Evolutionary conservation across 176 grass and related monocot genomes (phyloP).

Genomic region (Musa acuminata): DNA sequence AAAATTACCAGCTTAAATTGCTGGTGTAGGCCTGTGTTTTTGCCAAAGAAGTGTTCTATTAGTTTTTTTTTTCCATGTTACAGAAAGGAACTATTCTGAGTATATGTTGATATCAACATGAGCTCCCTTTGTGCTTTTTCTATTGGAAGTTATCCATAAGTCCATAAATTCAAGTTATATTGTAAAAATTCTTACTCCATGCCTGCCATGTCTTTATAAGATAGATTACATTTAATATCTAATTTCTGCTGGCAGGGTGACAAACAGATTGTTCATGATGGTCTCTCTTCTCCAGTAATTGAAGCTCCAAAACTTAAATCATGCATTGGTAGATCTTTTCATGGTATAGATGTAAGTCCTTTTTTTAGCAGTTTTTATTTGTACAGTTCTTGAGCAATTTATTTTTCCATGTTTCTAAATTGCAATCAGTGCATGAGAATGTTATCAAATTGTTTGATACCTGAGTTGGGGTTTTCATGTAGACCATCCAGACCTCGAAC

Average conservation of each 20-base stretch:
- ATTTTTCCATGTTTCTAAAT: background rate
- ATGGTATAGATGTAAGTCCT: slow-evolving; percentile 48
- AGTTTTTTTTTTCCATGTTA: background rate
- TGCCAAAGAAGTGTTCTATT: background rate
- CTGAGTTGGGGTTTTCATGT: too few species aligned
- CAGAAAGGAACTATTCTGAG: background rate
- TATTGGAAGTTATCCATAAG: background rate
- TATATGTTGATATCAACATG: background rate
- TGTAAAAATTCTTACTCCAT: background rate
- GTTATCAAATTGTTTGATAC: too few species aligned
- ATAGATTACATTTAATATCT: slow-evolving; percentile 5
- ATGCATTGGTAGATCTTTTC: slow-evolving; percentile 45
- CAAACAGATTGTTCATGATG: slow-evolving; percentile 51
- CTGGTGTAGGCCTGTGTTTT: background rate
- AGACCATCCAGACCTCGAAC: too few species aligned
- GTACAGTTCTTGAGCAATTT: background rate
- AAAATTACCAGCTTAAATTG: too few species aligned
- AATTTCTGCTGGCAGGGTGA: slow-evolving; percentile 29
- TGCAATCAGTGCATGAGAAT: background rate
- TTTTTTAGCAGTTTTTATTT: background rate
- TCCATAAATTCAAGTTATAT: background rate
- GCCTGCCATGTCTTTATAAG: slow-evolving; percentile 7
- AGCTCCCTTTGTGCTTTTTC: background rate
- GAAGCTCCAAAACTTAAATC: slow-evolving; percentile 60
- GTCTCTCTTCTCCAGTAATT: slow-evolving; percentile 37